phyloP scores from a whole-genome alignment of 345 rosid genomes.

The thale cress (Arabidopsis thaliana) region DNA sequence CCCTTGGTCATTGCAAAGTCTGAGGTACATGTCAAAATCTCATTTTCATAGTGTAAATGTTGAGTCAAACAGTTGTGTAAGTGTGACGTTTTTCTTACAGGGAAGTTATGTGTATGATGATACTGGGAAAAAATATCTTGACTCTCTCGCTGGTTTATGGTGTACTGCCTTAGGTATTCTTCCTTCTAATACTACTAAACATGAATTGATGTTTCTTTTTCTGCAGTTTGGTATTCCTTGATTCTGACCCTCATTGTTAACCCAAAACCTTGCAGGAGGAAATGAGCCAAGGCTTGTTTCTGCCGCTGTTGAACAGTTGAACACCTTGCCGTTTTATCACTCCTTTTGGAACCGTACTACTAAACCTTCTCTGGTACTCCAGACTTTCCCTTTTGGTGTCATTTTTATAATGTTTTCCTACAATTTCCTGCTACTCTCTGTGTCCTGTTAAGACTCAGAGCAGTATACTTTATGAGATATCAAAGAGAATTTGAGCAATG shows the following conservation, averaged over 20 bases:
- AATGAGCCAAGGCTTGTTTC: slow-evolving; percentile 86
- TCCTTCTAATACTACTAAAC: not conserved
- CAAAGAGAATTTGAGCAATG: slow-evolving; percentile 18
- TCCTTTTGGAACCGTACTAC: slow-evolving; percentile 99
- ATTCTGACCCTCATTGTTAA: not conserved
- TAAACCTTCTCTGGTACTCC: slow-evolving; percentile 84
- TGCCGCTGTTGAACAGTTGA: slow-evolving; percentile 80
- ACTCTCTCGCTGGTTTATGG: slow-evolving; percentile 98
- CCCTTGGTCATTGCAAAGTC: slow-evolving; percentile 85
- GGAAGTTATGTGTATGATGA: slow-evolving; percentile 85
- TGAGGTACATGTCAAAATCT: slow-evolving; percentile 49
- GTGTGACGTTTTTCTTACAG: slow-evolving; percentile 44
- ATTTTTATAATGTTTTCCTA: not conserved
- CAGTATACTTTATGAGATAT: slow-evolving; percentile 6
- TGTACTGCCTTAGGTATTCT: slow-evolving; percentile 88
- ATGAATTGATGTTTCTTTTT: slow-evolving; percentile 8
- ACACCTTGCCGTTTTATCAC: slow-evolving; percentile 88
- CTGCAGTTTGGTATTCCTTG: not conserved
- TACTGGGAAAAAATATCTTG: slow-evolving; percentile 87
- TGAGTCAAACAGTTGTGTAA: not conserved
- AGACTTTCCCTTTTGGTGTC: not conserved
- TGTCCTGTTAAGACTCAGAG: not conserved
- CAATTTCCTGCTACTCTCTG: not conserved
- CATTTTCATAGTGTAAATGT: not conserved
- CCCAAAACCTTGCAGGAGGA: slow-evolving; percentile 66